Conservation (phyloP, 306 rosid genomes). For the Trifolium dubium region DNA sequence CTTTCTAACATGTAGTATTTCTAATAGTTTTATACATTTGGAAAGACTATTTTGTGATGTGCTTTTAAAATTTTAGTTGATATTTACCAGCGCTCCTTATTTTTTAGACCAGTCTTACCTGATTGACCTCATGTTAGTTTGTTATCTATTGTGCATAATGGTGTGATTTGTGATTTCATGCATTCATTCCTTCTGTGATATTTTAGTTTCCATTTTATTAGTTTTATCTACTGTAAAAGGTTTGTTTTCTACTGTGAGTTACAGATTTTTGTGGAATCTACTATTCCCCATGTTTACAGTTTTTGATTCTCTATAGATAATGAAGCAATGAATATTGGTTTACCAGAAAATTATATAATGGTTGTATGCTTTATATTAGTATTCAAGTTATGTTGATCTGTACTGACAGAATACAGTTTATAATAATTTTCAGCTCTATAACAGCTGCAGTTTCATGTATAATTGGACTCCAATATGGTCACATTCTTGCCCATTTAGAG, state of each 20-base stretch:
- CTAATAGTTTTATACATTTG: not conserved
- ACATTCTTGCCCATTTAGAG: constrained; percentile 75
- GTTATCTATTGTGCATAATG: not conserved
- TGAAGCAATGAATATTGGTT: constrained; percentile 13
- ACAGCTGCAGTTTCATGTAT: constrained; percentile 90
- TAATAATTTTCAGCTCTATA: constrained; percentile 64
- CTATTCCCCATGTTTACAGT: not conserved
- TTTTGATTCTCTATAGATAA: not conserved
- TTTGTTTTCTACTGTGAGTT: not conserved
- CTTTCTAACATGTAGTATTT: no score
- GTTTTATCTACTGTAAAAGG: not conserved
- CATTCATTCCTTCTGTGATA: not conserved
- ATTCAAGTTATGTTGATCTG: not conserved
- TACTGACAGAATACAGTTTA: constrained; percentile 23
- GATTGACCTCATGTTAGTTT: not conserved
- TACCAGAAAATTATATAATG: constrained; percentile 10
- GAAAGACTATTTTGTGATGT: not conserved
- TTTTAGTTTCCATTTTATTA: not conserved
- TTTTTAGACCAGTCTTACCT: not conserved
- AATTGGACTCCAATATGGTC: constrained; percentile 95
- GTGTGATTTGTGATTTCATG: not conserved
- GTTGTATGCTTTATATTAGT: constrained; percentile 26
- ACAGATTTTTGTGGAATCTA: not conserved
- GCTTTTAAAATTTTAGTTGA: not conserved
- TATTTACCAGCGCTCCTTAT: not conserved